Evolutionary conservation across 768 basidiomycete genomes (phyloP).

Genomic region (Termitomyces sp.): DNA sequence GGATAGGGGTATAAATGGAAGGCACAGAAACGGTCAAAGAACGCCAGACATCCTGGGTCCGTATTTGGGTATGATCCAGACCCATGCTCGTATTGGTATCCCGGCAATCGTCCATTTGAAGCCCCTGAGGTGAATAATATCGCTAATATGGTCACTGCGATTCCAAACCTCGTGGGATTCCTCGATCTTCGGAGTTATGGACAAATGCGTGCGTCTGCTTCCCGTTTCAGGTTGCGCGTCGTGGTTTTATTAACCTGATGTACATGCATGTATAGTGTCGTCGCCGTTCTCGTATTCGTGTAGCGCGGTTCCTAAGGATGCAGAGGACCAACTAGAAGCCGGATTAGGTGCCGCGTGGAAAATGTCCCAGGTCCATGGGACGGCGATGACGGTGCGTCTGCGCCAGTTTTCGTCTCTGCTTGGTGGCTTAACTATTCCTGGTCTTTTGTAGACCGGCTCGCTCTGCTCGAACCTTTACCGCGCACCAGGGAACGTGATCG

Average conservation of each 20-base stretch:
- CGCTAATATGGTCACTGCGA: slow-evolving; percentile 56
- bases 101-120: slow-evolving; percentile 71
- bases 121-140: slow-evolving; percentile 73
- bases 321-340: slow-evolving; percentile 67
- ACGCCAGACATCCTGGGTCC: slow-evolving; percentile 13
- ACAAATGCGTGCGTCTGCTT: slow-evolving; percentile 59
- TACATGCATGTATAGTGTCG: slow-evolving; percentile 46
- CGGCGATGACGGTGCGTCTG: slow-evolving; percentile 38
- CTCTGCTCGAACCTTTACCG: slow-evolving; percentile 42
- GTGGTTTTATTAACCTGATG: background rate
- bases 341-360: slow-evolving; percentile 55
- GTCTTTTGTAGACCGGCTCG: slow-evolving; percentile 32
- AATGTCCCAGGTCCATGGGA: slow-evolving; percentile 44
- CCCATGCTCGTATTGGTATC: slow-evolving; percentile 74
- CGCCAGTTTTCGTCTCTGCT: background rate
- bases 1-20: slow-evolving; percentile 71
- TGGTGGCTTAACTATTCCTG: background rate
- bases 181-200: slow-evolving; percentile 79
- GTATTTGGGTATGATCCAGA: slow-evolving; percentile 25
- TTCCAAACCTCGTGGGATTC: slow-evolving; percentile 56
- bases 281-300: slow-evolving; percentile 75
- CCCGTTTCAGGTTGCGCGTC: background rate
- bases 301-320: slow-evolving; percentile 51
- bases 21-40: slow-evolving; percentile 16
- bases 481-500: slow-evolving; percentile 61